These are phyloP conservation scores for Phytophthora citricola DNA, from an alignment of 352 stramenopile species.

Conservation along the genomic window DNA sequence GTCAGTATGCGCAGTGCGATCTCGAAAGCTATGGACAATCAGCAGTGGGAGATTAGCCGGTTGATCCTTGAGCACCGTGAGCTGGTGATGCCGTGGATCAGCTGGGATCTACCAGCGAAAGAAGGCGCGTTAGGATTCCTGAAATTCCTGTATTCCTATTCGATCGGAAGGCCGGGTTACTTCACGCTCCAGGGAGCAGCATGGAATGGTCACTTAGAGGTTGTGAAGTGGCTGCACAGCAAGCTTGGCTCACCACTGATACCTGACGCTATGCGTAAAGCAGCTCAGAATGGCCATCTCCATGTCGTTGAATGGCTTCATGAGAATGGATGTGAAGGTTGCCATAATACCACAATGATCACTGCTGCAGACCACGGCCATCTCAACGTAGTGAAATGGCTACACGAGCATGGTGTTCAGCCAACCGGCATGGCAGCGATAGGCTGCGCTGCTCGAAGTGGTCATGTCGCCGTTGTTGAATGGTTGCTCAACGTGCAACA, in stretches of 20 bases:
- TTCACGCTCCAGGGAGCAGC: slow-evolving; percentile 24
- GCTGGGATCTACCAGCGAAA: slow-evolving; percentile 26
- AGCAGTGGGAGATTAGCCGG: slow-evolving; percentile 24
- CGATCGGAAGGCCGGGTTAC: slow-evolving; percentile 20
- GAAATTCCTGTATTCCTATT: slow-evolving; percentile 23
- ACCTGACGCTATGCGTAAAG: slow-evolving; percentile 22
- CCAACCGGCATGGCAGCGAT: slow-evolving; percentile 9
- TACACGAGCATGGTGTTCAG: slow-evolving; percentile 16
- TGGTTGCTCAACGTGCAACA: slow-evolving; percentile 9
- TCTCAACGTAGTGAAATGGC: slow-evolving; percentile 23
- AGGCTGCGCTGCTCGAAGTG: slow-evolving; percentile 15
- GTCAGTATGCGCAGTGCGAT: slow-evolving; percentile 11
- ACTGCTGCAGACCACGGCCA: slow-evolving; percentile 20
- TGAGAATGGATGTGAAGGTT: slow-evolving; percentile 24
- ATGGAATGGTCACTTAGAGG: slow-evolving; percentile 22
- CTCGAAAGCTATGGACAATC: slow-evolving; percentile 16
- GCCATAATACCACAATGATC: slow-evolving; percentile 11
- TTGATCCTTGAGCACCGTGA: slow-evolving; percentile 30
- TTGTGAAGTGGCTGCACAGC: slow-evolving; percentile 30
- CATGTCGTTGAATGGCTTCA: slow-evolving; percentile 27
- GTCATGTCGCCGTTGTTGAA: slow-evolving; percentile 23
- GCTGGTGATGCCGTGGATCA: slow-evolving; percentile 31
- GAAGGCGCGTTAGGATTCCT: slow-evolving; percentile 23
- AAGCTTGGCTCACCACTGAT: slow-evolving; percentile 5
- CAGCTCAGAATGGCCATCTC: slow-evolving; percentile 27